These are phyloP conservation scores for Didymella sp. DNA, from an alignment of 2,329 filamentous ascomycete genomes.

Conservation along the genomic window DNA sequence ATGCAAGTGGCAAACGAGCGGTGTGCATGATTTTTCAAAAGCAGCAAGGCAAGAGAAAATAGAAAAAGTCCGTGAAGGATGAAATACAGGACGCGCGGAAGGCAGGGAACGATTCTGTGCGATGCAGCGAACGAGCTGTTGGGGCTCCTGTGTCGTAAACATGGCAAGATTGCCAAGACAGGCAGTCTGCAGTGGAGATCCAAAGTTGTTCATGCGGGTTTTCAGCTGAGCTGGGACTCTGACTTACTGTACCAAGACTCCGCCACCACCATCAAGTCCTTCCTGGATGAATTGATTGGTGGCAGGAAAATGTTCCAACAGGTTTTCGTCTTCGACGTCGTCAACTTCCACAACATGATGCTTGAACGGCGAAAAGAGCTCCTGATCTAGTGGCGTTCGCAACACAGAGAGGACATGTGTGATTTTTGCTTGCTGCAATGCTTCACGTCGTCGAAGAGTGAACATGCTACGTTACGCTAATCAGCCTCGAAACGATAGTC, in stretches of 20 bases:
- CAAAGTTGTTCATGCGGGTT: constrained; percentile 40
- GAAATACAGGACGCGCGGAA: constrained; percentile 35
- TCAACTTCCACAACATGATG: constrained; percentile 86
- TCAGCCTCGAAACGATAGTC: constrained; percentile 32
- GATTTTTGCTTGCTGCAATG: constrained; percentile 75
- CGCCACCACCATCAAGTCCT: constrained; percentile 68
- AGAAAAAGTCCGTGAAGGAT: constrained; percentile 18
- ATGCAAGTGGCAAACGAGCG: constrained; percentile 47
- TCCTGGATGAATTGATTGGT: constrained; percentile 84
- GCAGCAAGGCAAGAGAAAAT: constrained; percentile 23
- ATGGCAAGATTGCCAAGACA: constrained; percentile 46
- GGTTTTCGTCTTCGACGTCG: constrained; percentile 87
- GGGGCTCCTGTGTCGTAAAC: constrained; percentile 31
- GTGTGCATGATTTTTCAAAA: constrained; percentile 37
- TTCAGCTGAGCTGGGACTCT: constrained; percentile 52
- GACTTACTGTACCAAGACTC: constrained; percentile 75
- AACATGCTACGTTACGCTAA: constrained; percentile 68
- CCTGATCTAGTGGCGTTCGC: constrained; percentile 64
- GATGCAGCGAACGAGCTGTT: constrained; percentile 7
- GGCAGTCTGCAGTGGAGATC: constrained; percentile 37
- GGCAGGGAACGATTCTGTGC: constrained; percentile 19
- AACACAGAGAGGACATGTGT: constrained; percentile 91
- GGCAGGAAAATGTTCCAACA: constrained; percentile 79
- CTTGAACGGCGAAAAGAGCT: constrained; percentile 67
- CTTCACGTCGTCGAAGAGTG: constrained; percentile 73